Conservation (phyloP, 2,329 filamentous ascomycete genomes). For the Sporothrix schenckii region DNA sequence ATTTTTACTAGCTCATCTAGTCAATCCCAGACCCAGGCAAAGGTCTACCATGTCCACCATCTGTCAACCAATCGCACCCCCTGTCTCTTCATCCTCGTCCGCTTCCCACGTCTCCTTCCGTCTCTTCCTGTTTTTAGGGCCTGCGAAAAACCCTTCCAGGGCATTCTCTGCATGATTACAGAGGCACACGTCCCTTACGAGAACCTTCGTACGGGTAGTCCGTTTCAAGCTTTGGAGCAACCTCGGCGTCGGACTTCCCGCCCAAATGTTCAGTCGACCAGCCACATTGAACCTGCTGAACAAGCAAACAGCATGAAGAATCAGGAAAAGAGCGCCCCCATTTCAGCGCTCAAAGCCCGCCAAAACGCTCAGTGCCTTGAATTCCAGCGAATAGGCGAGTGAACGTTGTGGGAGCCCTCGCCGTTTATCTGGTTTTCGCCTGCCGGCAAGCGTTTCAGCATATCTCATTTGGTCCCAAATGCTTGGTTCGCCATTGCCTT, state of each 20-base stretch:
- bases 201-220: conserved; percentile 12
- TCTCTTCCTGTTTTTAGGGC: not conserved
- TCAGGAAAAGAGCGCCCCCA: no score
- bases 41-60: not conserved
- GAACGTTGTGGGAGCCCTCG: not conserved
- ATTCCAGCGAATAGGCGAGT: not conserved
- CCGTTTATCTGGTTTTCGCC: not conserved
- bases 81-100: conserved; percentile 3
- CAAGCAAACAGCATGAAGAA: not conserved
- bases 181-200: conserved; percentile 8
- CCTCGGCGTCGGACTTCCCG: not conserved
- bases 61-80: conserved; percentile 6
- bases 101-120: no score
- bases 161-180: conserved; percentile 19
- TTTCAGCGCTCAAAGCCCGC: not conserved
- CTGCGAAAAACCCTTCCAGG: not conserved
- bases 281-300: not conserved
- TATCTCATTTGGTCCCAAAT: not conserved
- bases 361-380: not conserved
- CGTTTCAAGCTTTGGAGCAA: not conserved
- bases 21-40: not conserved
- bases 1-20: conserved; percentile 21
- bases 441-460: not conserved
- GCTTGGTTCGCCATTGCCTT: not conserved
- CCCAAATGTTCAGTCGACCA: not conserved